Conservation (phyloP, 768 basidiomycete species). For the Tricholoma sp. region DNA sequence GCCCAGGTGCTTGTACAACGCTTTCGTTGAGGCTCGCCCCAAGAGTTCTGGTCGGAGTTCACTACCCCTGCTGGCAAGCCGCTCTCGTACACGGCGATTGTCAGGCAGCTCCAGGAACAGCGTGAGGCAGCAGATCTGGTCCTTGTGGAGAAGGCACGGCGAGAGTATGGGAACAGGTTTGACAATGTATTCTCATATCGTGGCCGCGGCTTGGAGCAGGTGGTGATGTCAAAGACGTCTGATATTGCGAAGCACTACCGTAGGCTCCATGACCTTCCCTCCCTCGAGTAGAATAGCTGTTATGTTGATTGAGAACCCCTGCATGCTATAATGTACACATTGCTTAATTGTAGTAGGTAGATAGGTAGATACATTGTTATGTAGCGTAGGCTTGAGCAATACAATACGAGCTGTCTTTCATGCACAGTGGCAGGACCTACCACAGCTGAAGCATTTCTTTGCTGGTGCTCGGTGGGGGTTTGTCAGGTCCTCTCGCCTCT, state of each 20-base stretch:
- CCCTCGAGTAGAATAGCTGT: background rate
- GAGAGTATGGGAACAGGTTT: background rate
- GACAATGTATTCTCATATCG: background rate
- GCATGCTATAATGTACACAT: no score
- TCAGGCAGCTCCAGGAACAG: background rate
- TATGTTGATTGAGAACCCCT: no score
- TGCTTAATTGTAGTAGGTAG: no score
- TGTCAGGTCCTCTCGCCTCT: no score
- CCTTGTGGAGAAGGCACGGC: background rate
- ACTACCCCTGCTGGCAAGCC: background rate
- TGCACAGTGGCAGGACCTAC: no score
- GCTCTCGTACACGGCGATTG: background rate
- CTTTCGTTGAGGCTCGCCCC: background rate
- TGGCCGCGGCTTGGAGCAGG: background rate
- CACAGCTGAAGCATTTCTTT: no score
- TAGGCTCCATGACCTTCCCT: background rate
- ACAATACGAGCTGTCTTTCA: no score
- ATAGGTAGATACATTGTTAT: no score
- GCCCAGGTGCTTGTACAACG: background rate
- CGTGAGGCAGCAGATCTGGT: background rate
- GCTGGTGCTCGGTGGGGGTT: no score
- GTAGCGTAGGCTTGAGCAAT: no score
- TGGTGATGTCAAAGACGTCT: background rate
- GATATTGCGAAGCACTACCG: background rate
- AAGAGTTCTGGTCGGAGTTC: background rate